phyloP scores from a whole-genome alignment of 768 basidiomycete species.

The Cystofilobasidium bisporidii region DNA sequence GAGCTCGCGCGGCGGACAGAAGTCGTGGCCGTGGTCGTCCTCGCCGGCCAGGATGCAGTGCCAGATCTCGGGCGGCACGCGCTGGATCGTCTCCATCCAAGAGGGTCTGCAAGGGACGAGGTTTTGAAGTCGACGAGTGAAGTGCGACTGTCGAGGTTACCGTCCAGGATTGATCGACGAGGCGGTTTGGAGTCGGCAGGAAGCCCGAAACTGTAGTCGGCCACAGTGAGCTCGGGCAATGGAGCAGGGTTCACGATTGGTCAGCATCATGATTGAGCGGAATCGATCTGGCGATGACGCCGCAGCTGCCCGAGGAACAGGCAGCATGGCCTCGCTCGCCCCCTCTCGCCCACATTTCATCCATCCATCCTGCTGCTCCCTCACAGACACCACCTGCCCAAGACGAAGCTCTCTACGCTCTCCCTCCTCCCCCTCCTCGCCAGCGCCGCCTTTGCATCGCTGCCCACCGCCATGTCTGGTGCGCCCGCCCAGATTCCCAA shows the following conservation, averaged over 20 bases:
- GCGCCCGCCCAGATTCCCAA: neutral
- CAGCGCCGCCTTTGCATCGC: neutral
- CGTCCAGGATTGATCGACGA: too few relatives aligned
- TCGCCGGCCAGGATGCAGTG: constrained; percentile 12
- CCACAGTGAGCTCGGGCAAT: too few relatives aligned
- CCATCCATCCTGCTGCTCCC: neutral
- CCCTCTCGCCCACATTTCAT: neutral
- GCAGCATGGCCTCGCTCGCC: neutral
- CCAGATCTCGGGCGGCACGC: constrained; percentile 17
- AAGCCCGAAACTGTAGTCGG: too few relatives aligned
- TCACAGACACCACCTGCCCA: neutral
- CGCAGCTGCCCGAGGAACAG: too few relatives aligned
- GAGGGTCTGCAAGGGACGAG: too few relatives aligned
- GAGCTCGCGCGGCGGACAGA: constrained; percentile 7
- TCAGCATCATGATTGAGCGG: too few relatives aligned
- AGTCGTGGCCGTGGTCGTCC: too few relatives aligned
- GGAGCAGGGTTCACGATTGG: too few relatives aligned
- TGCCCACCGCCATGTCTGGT: constrained; percentile 4
- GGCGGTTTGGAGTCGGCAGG: too few relatives aligned
- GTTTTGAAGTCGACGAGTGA: too few relatives aligned
- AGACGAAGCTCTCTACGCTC: neutral
- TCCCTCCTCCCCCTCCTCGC: constrained; percentile 5
- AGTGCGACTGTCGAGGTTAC: too few relatives aligned
- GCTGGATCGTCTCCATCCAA: neutral
- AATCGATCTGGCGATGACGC: too few relatives aligned